phyloP scores from a whole-genome alignment of 2,329 filamentous ascomycete species.

The Orbilia ellipsospora region DNA sequence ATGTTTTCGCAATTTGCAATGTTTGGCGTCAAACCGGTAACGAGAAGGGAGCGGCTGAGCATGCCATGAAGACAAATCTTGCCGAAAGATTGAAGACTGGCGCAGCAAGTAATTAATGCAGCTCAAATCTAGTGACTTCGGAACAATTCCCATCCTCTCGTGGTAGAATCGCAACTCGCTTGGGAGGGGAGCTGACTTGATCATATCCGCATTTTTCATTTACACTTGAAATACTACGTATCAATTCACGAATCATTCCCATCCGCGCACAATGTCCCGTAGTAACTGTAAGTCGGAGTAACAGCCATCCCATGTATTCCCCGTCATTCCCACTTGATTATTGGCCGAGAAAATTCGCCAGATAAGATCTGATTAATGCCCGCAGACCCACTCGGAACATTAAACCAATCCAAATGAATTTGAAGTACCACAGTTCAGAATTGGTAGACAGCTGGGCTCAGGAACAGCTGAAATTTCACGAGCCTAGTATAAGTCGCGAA shows the following conservation, averaged over 20 bases:
- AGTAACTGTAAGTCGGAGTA: background rate
- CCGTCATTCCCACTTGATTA: background rate
- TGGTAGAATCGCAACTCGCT: background rate
- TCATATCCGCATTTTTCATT: background rate
- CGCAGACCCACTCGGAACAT: background rate
- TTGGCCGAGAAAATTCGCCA: background rate
- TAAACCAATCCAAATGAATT: background rate
- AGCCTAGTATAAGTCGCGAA: background rate
- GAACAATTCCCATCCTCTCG: slow-evolving; percentile 23
- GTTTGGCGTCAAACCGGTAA: background rate
- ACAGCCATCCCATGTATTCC: background rate
- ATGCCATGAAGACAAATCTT: background rate
- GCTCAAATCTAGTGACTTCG: background rate
- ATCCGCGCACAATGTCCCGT: too few relatives aligned
- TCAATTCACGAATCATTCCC: slow-evolving; percentile 2
- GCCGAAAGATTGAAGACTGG: background rate
- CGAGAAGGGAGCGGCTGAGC: slow-evolving; percentile 9
- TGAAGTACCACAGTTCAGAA: background rate
- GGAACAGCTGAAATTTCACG: background rate
- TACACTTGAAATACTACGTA: background rate
- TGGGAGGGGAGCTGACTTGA: background rate
- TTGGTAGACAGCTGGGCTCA: too few relatives aligned
- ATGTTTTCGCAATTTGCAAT: background rate
- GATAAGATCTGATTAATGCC: slow-evolving; percentile 8
- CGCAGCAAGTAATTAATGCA: background rate